Base-by-base conservation (phyloP, 73 alveolate species). In the Tetrahymena elliotti region DNA sequence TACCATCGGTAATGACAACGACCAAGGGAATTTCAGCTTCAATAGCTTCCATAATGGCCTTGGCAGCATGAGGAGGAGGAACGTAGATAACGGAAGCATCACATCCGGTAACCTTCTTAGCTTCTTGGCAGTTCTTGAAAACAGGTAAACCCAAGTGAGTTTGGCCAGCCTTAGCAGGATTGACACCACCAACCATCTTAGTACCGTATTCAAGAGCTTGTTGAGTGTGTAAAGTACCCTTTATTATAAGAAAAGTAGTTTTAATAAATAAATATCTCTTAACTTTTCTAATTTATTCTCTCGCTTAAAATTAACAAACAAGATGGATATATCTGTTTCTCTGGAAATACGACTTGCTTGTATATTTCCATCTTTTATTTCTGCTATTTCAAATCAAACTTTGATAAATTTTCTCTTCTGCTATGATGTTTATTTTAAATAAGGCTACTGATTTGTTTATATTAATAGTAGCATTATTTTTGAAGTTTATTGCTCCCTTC, bases 171-270 rank as follows among this genome's bases (percentile, higher is more conserved):
- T 84, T 94, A 82, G 93, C 41, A 20, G 98, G 97, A 96, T 98
- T 98, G 41, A 98, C 99, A 47, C 99, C 99, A 34, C 99, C 99
- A 93, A 98, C 99, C 99, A 98, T 96, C 52, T 98, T 94, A 83
- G 99, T 98, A 36, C 99, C 99, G 93, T 98, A 98, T 34, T 97
- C 99, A 93, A 97, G 97, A 53, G 99, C 99, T 97, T 96, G 95
- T 41, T 96, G 97, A 36, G 99, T 97, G 97, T 98, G 99, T 99
- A 98, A 98, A 22, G 99, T 98, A 35, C 99, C 99, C 98, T 98
- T 97, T n/a, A 35, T 27, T 53, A n/a, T 16, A 31, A 68, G 16
- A 68, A 68, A 68, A 68, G 36, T 16, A 27, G 36, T 31, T 68
- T 68, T 68, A 68, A 68, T 68, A 68, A 27, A 68, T 27, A 68